Evolutionary conservation across 2,329 filamentous ascomycete genomes (phyloP), one percentile per base, ranked within the genome.

Genomic region (Sporothrix sp.): DNA sequence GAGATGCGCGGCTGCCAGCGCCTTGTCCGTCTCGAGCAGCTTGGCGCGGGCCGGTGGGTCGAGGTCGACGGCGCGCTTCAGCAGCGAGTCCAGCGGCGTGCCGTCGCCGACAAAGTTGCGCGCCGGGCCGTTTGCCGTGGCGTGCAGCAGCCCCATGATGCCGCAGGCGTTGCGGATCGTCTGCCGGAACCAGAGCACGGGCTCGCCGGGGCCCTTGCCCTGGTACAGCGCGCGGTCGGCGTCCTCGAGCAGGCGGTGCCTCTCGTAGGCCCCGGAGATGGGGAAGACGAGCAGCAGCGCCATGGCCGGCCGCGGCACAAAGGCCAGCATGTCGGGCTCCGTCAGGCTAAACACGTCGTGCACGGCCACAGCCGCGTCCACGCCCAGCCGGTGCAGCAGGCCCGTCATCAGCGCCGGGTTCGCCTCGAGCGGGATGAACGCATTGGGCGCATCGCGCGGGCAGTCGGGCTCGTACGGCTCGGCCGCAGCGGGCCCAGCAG

Each of bases 111-210:
- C 77, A 48, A 82, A 77, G 3, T 69, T 67, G 51, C 76, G 70
- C 1, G 86, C 84, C 1, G 75, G 74, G 0, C 89, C 89, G 65
- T 97, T 98, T 40, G 76, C 75, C 0, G 87, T 79, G 16, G 84
- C 85, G 64, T 97, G 93, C 40, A 97, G 65, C 25, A 97, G 68
- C 0, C 86, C 93, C 71, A 96, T 95, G 39, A 95, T 70, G 0
- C 91, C 91, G 65, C 91, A 97, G 1, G 91, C 88, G 64, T 97
- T 95, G 54, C 85, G 79, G 60, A 97, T 96, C 0, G 90, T 97
- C 71, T 97, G 91, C 59, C 81, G 85, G 75, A 90, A 97, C 93
- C 91, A 98, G 7, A 95, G 62, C 0, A 96, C 87, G 5, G 87
- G 83, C 62, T 96, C 87, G 0, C 61, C 62, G 1, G 75, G 68